Base-by-base conservation (phyloP, 257 asterid species). In the Nemophila menziesii region DNA sequence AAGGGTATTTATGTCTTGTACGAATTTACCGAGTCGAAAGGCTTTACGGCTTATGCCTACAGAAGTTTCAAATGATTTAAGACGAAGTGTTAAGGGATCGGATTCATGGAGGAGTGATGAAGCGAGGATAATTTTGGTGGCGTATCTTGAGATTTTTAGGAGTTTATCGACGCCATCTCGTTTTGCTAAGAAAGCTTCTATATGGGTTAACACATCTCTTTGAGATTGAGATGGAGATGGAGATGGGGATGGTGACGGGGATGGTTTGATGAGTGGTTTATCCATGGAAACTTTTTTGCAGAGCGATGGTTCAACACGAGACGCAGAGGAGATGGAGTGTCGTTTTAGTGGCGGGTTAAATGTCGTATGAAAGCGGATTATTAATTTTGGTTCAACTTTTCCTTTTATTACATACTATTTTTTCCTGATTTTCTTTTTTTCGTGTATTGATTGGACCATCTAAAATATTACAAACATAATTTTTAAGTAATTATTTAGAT, bases 151-250 rank as follows among this genome's bases (percentile, higher is more conserved):
- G 76, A 84, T 77, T 62, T 89, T 89, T 33, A 84, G 53, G 26
- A 89, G 71, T 13, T 89, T 89, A 71, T 89, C 94, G 11, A 80
- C 85, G 59, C 97, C 97, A 54, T 87, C 95, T 9, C 97, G 80
- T 60, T 80, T 83, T 59, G 93, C 59, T 24, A 87, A 56, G 68
- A 80, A 87, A 69, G 70, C 59, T 64, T 87, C 97, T 38, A 87
- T 76, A 60, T 71, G 95, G 52, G 73, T 72, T 5, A 87, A 33
- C 64, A 87, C 75, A 46, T 83, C 92, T 16, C 44, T 18, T 19
- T 41, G 24, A 22, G 47, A 48, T 36, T 10, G 33, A 2, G 36
- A 7, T 29, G 36, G 9, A n/a, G n/a, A n/a, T n/a, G n/a, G n/a
- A n/a, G n/a, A n/a, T n/a, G n/a, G n/a, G n/a, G n/a, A n/a, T 7